phyloP scores from a whole-genome alignment of 306 rosid species.

The Alnus glutinosa region DNA sequence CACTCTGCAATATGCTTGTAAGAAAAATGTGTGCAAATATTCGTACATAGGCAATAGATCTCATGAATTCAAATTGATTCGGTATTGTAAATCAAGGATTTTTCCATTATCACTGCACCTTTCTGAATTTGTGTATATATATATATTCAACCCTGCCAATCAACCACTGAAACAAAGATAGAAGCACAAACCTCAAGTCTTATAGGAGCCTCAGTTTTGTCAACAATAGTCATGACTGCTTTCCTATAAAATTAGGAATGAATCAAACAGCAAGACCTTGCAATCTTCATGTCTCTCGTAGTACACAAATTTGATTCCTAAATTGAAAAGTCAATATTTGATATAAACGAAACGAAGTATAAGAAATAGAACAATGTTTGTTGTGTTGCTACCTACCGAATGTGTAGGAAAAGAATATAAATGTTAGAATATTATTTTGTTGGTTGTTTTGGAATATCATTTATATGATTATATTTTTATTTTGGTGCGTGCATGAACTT shows the following conservation, averaged over 20 bases:
- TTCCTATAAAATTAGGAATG: not conserved
- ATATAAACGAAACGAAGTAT: too few relatives aligned
- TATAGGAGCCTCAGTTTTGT: constrained; percentile 28
- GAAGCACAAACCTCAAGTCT: constrained; percentile 45
- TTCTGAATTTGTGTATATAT: not conserved
- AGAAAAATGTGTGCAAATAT: not conserved
- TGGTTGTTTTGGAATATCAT: too few relatives aligned
- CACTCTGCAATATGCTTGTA: not conserved
- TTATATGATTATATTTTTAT: too few relatives aligned
- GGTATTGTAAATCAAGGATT: not conserved
- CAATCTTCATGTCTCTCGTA: not conserved
- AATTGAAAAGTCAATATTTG: too few relatives aligned
- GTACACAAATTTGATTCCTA: not conserved
- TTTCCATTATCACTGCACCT: not conserved
- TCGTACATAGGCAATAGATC: not conserved
- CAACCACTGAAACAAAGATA: not conserved
- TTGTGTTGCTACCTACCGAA: too few relatives aligned
- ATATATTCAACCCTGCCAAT: not conserved
- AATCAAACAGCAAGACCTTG: not conserved
- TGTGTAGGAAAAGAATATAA: too few relatives aligned
- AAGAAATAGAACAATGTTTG: too few relatives aligned
- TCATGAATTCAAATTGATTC: not conserved
- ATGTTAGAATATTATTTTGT: too few relatives aligned
- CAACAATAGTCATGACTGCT: constrained; percentile 31
- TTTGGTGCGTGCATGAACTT: too few relatives aligned